Conservation (phyloP, 495 filamentous ascomycete species). For the Sporormia fimetaria region DNA sequence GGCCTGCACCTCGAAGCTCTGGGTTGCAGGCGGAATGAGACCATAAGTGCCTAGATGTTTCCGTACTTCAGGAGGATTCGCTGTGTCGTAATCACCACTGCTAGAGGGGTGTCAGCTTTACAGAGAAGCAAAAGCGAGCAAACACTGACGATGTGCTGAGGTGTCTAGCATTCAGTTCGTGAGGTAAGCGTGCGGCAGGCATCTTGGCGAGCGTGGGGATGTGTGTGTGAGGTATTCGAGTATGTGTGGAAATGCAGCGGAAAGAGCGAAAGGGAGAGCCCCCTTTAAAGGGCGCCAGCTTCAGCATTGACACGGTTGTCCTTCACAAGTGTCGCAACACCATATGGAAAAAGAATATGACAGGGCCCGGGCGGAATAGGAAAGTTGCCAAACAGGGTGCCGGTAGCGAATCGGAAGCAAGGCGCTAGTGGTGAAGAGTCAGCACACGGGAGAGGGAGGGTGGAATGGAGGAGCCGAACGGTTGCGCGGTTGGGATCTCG, state of each 20-base stretch:
- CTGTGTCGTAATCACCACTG: slow-evolving; percentile 45
- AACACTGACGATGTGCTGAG: slow-evolving; percentile 25
- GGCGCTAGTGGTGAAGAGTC: slow-evolving; percentile 4
- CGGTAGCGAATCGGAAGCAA: slow-evolving; percentile 14
- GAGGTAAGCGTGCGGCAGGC: slow-evolving; percentile 16
- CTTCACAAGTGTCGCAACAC: slow-evolving; percentile 11
- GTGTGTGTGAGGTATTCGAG: not conserved
- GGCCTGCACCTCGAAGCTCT: slow-evolving; percentile 57
- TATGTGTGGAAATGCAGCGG: slow-evolving; percentile 1
- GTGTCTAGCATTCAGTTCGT: slow-evolving; percentile 12
- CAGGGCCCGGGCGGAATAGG: no score
- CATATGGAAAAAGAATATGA: slow-evolving; percentile 25
- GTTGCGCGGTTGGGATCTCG: slow-evolving; percentile 1
- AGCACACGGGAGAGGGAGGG: slow-evolving; percentile 2
- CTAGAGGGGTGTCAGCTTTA: slow-evolving; percentile 20
- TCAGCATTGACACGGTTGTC: slow-evolving; percentile 19
- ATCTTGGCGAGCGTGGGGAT: slow-evolving; percentile 25
- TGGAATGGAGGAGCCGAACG: slow-evolving; percentile 19
- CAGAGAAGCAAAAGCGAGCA: not conserved
- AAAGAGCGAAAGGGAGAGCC: slow-evolving; percentile 5
- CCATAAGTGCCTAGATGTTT: slow-evolving; percentile 61
- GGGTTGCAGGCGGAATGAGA: slow-evolving; percentile 57
- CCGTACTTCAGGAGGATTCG: slow-evolving; percentile 52
- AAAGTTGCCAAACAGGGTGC: slow-evolving; percentile 2
- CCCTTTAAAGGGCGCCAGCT: slow-evolving; percentile 21